Base-by-base conservation (phyloP, 192 early-diverging fungal species). In the Entophlyctis luteolus region DNA sequence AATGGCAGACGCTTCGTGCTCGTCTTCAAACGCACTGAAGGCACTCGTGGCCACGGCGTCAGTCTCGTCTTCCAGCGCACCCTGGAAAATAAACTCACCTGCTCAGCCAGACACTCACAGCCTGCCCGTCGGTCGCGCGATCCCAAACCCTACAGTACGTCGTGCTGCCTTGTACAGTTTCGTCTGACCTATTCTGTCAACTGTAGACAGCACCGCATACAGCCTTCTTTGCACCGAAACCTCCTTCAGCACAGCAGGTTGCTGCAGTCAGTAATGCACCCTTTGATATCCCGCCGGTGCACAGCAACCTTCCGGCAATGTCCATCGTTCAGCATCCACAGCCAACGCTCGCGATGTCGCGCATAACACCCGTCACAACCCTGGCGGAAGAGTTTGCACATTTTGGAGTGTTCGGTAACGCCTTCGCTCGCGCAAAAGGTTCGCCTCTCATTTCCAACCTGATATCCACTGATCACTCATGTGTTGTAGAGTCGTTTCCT, bases 11-110 rank as follows among this genome's bases (percentile, higher is more conserved):
- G n/a, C n/a, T n/a, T n/a, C n/a, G n/a, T n/a, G n/a, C n/a, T n/a
- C n/a, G n/a, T n/a, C n/a, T n/a, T 16, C 38, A n/a, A 47, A 42
- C 22, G 59, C 59, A 32, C 59, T 62, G 38, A 62, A 62, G 59
- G 22, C 14, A 1, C 59, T 62, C 29, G 59, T 62, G 38, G 23
- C 28, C 2, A 36, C 55, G 1, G 16, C 27, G 25, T 38, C 55
- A 18, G 55, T 2, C 2, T 29, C 31, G 50, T 25, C n/a, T 10
- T 53, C 25, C n/a, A 22, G 16, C 25, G n/a, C n/a, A 16, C n/a
- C 39, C n/a, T 42, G 39, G 39, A 8, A n/a, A 42, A 42, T 12
- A n/a, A 42, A 12, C 39, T 12, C 8, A 42, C n/a, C 39, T 42
- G n/a, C 39, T 8, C 10, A 42, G 8, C 39, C 10, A 42, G 39